Conservation (phyloP, 2,329 filamentous ascomycete species). For the Pyrenochaeta sp. region DNA sequence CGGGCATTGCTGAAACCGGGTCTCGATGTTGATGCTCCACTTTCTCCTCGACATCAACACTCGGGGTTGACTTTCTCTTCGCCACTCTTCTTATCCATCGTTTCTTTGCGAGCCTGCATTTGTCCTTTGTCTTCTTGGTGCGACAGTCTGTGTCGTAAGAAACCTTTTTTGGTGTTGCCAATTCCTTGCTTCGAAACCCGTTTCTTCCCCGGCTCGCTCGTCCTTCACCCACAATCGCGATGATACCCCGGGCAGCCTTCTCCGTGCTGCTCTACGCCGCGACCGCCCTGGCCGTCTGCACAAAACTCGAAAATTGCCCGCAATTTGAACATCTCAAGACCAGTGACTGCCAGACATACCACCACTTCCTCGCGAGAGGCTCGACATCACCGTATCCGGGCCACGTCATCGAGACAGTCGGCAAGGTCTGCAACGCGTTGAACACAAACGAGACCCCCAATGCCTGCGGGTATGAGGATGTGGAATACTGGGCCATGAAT, state of each 20-base stretch:
- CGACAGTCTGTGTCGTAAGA: slow-evolving; percentile 4
- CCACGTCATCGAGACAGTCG: slow-evolving; percentile 36
- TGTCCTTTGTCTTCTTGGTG: neutral
- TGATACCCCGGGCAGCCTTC: slow-evolving; percentile 28
- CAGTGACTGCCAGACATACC: slow-evolving; percentile 32
- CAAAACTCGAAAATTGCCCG: slow-evolving; percentile 36
- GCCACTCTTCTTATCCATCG: neutral
- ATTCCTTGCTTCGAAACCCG: slow-evolving; percentile 2
- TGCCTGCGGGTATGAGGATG: slow-evolving; percentile 38
- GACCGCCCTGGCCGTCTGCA: slow-evolving; percentile 31
- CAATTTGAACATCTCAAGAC: slow-evolving; percentile 34
- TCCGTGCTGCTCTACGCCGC: slow-evolving; percentile 28
- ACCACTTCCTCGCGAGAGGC: slow-evolving; percentile 37
- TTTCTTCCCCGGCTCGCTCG: neutral
- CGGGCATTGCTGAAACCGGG: neutral
- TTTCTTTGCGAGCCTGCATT: neutral
- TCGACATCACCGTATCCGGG: slow-evolving; percentile 38
- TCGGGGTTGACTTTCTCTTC: neutral
- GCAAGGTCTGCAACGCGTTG: slow-evolving; percentile 33
- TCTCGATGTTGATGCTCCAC: neutral
- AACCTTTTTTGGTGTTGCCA: neutral
- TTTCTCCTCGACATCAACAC: neutral
- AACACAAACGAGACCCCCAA: slow-evolving; percentile 31
- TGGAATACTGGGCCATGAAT: slow-evolving; percentile 36
- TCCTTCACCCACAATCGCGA: slow-evolving; percentile 14